Percentiles rank a stretch among this genome's conserved stretches.
Evolutionary conservation across 148 eudicot genomes (phyloP).

Genomic region (Chenopodium formosanum): DNA sequence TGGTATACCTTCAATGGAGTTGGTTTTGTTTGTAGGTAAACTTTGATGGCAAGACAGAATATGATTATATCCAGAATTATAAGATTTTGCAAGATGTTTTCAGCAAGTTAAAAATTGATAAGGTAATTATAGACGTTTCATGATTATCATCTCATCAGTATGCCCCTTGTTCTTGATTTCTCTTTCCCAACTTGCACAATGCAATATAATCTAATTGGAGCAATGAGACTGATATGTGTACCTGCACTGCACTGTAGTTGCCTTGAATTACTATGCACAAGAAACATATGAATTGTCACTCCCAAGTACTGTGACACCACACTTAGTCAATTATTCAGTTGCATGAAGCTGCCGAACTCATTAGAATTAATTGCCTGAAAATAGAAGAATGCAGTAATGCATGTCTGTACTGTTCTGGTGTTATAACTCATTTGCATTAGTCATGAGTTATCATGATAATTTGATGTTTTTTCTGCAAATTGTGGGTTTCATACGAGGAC

Average conservation of each 20-base stretch:
- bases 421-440: too few relatives aligned
- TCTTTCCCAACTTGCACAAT: neutral
- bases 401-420: too few relatives aligned
- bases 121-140: slow-evolving; percentile 43
- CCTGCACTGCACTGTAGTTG: neutral
- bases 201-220: neutral
- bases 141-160: neutral
- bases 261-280: neutral
- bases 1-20: slow-evolving; percentile 5
- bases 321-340: neutral
- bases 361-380: neutral
- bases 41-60: slow-evolving; percentile 87
- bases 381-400: too few relatives aligned
- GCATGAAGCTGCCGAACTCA: neutral
- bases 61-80: slow-evolving; percentile 93
- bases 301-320: neutral
- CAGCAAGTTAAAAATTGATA: slow-evolving; percentile 78
- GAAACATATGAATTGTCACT: neutral
- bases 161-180: neutral
- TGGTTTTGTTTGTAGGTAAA: slow-evolving; percentile 54
- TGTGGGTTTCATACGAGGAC: neutral
- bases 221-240: neutral
- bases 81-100: slow-evolving; percentile 94
- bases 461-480: neutral
- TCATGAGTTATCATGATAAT: neutral